phyloP scores from a whole-genome alignment of 2,329 filamentous ascomycete genomes.

The Ophiocordyceps australis region DNA sequence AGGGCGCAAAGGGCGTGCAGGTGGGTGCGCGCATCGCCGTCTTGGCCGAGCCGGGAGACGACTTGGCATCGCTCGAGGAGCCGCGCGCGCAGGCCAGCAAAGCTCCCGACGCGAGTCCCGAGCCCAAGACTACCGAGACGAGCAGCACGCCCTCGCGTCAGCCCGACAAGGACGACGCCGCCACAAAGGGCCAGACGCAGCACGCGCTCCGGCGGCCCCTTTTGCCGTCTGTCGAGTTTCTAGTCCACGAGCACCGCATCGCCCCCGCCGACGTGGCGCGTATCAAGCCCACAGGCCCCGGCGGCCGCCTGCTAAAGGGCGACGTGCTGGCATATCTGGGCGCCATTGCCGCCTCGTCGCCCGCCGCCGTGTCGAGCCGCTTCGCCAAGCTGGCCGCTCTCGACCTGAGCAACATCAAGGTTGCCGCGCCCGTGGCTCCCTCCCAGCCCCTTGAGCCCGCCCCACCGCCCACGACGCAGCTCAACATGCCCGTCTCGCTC shows the following conservation, averaged over 20 bases:
- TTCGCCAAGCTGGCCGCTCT: constrained; percentile 66
- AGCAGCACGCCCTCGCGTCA: constrained; percentile 30
- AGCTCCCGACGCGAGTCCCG: neutral
- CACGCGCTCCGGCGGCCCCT: constrained; percentile 54
- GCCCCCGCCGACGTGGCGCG: constrained; percentile 57
- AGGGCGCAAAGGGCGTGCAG: constrained; percentile 59
- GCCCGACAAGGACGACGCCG: constrained; percentile 5
- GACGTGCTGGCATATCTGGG: constrained; percentile 87
- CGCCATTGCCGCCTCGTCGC: constrained; percentile 52
- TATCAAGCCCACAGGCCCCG: constrained; percentile 76
- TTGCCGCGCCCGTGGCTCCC: constrained; percentile 29
- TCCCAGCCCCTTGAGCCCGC: constrained; percentile 19
- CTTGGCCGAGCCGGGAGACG: constrained; percentile 65
- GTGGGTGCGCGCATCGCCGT: constrained; percentile 73
- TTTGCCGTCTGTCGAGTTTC: constrained; percentile 66
- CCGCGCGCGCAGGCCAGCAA: constrained; percentile 19
- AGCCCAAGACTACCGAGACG: too few relatives aligned
- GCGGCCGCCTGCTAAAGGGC: constrained; percentile 80
- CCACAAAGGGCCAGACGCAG: constrained; percentile 26
- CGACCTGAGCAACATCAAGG: constrained; percentile 89
- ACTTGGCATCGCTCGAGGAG: constrained; percentile 53
- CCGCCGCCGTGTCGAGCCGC: constrained; percentile 49
- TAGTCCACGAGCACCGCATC: constrained; percentile 65
- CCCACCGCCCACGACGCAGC: constrained; percentile 27
- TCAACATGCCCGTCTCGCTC: constrained; percentile 64